phyloP scores from a whole-genome alignment of 169 alveolate genomes.

The Eimeria tenella region DNA sequence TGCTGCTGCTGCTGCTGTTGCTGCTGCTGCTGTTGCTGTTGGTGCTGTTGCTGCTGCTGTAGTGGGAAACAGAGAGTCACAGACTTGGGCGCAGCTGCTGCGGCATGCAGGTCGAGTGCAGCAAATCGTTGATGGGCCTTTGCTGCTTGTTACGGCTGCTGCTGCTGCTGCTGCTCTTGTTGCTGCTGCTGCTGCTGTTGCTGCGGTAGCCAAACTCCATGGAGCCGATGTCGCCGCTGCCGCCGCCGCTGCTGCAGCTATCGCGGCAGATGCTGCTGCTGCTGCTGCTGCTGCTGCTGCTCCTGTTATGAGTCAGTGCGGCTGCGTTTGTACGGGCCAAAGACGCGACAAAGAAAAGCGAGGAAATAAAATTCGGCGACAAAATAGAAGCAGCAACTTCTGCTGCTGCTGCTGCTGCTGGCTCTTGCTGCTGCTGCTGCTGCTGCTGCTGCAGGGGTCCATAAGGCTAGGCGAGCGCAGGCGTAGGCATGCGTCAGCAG shows the following conservation, averaged over 20 bases:
- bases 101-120: no score
- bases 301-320: not conserved
- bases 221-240: no score
- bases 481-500: not conserved
- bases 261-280: no score
- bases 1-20: constrained; percentile 33
- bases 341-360: not conserved
- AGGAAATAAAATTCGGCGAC: not conserved
- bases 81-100: no score
- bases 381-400: not conserved
- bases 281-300: not conserved
- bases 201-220: no score
- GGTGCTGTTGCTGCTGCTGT: not conserved
- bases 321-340: not conserved
- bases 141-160: no score
- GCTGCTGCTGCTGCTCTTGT: no score
- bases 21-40: not conserved
- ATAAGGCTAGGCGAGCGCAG: not conserved
- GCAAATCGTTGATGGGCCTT: no score
- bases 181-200: no score
- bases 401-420: not conserved
- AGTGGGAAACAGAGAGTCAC: not conserved
- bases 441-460: not conserved
- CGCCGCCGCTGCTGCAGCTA: no score
- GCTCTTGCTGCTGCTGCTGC: not conserved